Evolutionary conservation across 75 land plant genomes (phyloP), one percentile per base, ranked within the genome.

Genomic region (Pinus tabuliformis): DNA sequence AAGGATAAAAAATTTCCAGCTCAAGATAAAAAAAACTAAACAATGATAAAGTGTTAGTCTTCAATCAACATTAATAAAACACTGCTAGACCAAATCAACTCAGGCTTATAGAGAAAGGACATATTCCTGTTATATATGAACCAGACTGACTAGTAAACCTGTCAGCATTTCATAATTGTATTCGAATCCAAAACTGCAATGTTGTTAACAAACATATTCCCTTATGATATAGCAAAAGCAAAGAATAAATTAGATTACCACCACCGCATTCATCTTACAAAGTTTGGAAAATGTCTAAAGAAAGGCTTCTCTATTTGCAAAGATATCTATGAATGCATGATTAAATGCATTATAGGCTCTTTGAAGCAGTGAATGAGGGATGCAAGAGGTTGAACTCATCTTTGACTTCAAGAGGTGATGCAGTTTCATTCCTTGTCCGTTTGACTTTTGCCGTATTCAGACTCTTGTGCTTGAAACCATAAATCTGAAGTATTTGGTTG

Each of bases 401-500:
- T 24, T 81, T 80, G 12, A 68, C 71, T 37, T 85, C 84, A 76
- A 91, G 71, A 60, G 95, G 93, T 13, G 65, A 64, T n/a, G 68
- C 71, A 6, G 94, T 83, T 54, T 92, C 91, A 12, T 89, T 87
- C 81, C 95, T 82, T 26, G 78, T 89, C 76, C 91, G 80, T 78
- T 86, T 89, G 45, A 93, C 89, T 70, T 89, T 85, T 28, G 89
- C 81, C 63, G 87, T 81, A 30, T 75, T 59, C 54, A 93, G 78
- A 6, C 81, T 84, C 77, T 80, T 70, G 64, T 93, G 95, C 42
- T 79, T 72, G 66, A 91, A 91, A 13, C 94, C 95, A 76, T 91
- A 91, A 22, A 85, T 82, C 80, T 89, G 81, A 26, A 91, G 78
- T 28, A 93, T 86, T 72, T 93, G 95, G 63, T 93, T 93, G 70